Evolutionary conservation across 768 basidiomycete species (phyloP), one percentile per base, ranked within the genome.

Genomic region (Heimioporus sp.): DNA sequence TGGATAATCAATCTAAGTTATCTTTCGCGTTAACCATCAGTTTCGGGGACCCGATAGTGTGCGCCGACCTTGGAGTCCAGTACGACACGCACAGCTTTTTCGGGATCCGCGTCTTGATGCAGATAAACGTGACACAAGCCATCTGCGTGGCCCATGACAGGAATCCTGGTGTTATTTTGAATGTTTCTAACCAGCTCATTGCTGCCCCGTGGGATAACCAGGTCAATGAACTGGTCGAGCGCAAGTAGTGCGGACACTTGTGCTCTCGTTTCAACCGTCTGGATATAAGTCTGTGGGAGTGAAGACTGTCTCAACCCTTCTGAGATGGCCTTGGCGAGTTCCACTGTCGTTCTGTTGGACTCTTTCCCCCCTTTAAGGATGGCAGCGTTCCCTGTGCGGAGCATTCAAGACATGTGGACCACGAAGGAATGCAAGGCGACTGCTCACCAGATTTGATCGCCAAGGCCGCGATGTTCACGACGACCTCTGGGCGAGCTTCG

Each of bases 81-180:
- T 0, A 86, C 83, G 7, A 99, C 76, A 19, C 92, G 78, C 37
- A 86, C 73, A 0, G 95, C 92, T 67, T 94, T 98, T 51, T 83
- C 80, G 36, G 74, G 60, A 58, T 89, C 81, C 0, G 95, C 95
- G 28, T 78, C 75, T 59, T 89, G 85, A 68, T 99, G 96, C 6
- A 99, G 72, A 67, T 86, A 98, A 6, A 97, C 83, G 17, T 85
- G 81, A 68, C 97, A 99, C 10, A 98, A 73, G 2, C 97, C 97
- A 69, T 99, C 97, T 8, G 97, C 95, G 64, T 99, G 97, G 2
- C 97, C 97, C 94, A 99, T 98, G 40, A 99, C 97, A 2, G 97
- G 88, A 54, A 99, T 98, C 52, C 88, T 79, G 0, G 96, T 97
- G 57, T 76, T 82, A 51, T 89, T 87, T 67, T 98, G 92, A 52